phyloP scores from a whole-genome alignment of 2,329 filamentous ascomycete genomes.

The Ophiostoma angusticollis region DNA sequence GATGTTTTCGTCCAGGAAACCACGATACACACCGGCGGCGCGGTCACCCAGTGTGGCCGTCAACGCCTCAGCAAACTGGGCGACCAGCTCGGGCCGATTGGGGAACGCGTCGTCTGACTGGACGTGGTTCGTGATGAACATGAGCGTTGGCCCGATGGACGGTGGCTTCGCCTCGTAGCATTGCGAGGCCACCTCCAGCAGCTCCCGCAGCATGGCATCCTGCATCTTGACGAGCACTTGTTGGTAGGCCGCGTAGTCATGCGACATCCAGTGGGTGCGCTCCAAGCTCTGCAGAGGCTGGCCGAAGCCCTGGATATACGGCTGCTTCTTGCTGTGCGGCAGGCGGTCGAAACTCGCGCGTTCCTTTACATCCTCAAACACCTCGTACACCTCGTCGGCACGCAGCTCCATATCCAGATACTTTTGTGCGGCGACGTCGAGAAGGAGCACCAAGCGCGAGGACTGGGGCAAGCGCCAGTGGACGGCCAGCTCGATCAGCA shows the following conservation, averaged over 20 bases:
- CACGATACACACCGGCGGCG: slow-evolving; percentile 67
- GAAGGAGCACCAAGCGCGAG: slow-evolving; percentile 63
- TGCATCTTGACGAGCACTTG: slow-evolving; percentile 62
- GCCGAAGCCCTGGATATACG: slow-evolving; percentile 39
- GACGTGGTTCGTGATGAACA: slow-evolving; percentile 72
- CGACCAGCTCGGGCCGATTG: slow-evolving; percentile 53
- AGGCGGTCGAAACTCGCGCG: slow-evolving; percentile 28
- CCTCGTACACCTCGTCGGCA: slow-evolving; percentile 68
- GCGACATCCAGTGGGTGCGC: slow-evolving; percentile 51
- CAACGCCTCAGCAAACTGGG: slow-evolving; percentile 60
- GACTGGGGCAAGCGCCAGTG: slow-evolving; percentile 83
- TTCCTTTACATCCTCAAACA: slow-evolving; percentile 72
- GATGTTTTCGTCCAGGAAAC: slow-evolving; percentile 66
- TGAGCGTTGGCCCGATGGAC: slow-evolving; percentile 56
- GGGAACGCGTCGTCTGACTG: slow-evolving; percentile 65
- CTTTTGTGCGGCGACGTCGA: slow-evolving; percentile 77
- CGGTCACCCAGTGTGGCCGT: slow-evolving; percentile 59
- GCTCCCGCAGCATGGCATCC: slow-evolving; percentile 68
- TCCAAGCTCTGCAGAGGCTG: slow-evolving; percentile 43
- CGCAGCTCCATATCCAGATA: slow-evolving; percentile 73
- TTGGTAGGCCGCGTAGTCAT: slow-evolving; percentile 59
- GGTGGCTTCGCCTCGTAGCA: slow-evolving; percentile 85
- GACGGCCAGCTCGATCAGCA: slow-evolving; percentile 72
- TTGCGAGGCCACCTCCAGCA: slow-evolving; percentile 71
- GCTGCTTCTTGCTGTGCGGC: slow-evolving; percentile 51